Conservation (phyloP, 495 filamentous ascomycete species). For the Aspergillus bridgeri region DNA sequence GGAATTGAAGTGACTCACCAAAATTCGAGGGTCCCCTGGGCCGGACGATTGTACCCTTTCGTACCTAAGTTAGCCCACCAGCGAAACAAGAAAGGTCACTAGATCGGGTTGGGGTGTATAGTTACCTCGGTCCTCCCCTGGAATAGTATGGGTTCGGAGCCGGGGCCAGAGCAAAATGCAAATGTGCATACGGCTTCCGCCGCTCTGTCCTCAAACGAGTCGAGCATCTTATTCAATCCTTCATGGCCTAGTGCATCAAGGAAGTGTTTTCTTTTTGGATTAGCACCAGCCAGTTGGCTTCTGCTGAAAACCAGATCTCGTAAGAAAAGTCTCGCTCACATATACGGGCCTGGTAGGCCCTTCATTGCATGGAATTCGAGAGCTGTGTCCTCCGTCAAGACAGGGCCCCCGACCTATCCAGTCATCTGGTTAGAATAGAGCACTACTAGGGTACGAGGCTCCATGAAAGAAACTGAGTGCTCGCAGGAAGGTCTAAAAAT, state of each 20-base stretch:
- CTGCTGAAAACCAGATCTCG: not conserved
- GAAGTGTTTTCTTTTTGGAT: conserved; percentile 77
- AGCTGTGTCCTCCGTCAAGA: conserved; percentile 93
- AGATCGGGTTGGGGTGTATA: not conserved
- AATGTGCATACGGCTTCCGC: conserved; percentile 96
- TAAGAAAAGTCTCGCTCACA: conserved; percentile 55
- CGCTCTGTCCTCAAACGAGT: conserved; percentile 82
- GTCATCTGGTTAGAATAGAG: conserved; percentile 9
- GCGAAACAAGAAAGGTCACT: not conserved
- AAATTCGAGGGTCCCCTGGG: conserved; percentile 69
- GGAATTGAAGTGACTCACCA: conserved; percentile 52
- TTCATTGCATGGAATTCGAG: conserved; percentile 87
- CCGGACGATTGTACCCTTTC: conserved; percentile 44
- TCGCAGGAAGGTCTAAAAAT: too few species aligned
- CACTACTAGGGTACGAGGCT: not conserved
- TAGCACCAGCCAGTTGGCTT: conserved; percentile 2
- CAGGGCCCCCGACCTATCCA: conserved; percentile 71
- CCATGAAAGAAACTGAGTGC: not conserved
- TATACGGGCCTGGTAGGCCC: conserved; percentile 93
- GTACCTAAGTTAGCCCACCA: not conserved
- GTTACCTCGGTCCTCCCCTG: conserved; percentile 71
- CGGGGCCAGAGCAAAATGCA: conserved; percentile 83
- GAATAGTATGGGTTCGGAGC: conserved; percentile 81
- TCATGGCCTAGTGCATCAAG: conserved; percentile 74
- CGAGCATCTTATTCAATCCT: conserved; percentile 87